Evolutionary conservation across 345 rosid species (phyloP), one percentile per base, ranked within the genome.

Genomic region (Gossypium anomalum): DNA sequence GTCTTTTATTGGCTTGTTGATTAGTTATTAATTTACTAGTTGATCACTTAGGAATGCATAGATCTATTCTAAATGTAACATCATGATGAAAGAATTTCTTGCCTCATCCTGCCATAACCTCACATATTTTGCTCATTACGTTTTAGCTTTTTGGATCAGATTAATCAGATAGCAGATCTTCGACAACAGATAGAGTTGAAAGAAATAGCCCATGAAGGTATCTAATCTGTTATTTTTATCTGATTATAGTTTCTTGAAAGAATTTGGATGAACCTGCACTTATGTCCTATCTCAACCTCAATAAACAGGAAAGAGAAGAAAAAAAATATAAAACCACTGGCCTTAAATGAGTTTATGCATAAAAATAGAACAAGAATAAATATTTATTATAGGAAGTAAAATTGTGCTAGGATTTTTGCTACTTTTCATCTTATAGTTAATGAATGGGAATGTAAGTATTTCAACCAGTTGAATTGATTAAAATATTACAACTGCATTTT

Each of bases 141-240:
- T 59, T 68, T 49, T 53, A 34, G 67, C 75, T 80, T 80, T 83
- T 49, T 75, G 75, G 73, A 65, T 78, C 90, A 94, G 98, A 87
- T 78, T 79, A 88, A 88, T 81, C 85, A 75, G 81, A 84, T 92
- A 70, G 87, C 89, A 53, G 88, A 87, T 58, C 88, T 92, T 65
- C 82, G 89, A 74, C 90, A 84, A 85, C 87, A 89, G 76, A 81
- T 86, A 76, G 92, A 88, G 82, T 76, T 83, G 76, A 89, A 87
- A 86, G 97, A 94, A 85, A 87, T 76, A 53, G 76, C 93, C 67
- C 80, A 80, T 79, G 97, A 88, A 90, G 98, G 98, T 94, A 81
- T 76, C 47, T 34, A 5, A 34, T 34, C 41, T 75, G 59, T 61
- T 20, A 52, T 17, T 68, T 68, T 56, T 7, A 58, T 59, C 13